phyloP scores from a whole-genome alignment of 2,329 filamentous ascomycete genomes.

The Fusarium nisikadoi region DNA sequence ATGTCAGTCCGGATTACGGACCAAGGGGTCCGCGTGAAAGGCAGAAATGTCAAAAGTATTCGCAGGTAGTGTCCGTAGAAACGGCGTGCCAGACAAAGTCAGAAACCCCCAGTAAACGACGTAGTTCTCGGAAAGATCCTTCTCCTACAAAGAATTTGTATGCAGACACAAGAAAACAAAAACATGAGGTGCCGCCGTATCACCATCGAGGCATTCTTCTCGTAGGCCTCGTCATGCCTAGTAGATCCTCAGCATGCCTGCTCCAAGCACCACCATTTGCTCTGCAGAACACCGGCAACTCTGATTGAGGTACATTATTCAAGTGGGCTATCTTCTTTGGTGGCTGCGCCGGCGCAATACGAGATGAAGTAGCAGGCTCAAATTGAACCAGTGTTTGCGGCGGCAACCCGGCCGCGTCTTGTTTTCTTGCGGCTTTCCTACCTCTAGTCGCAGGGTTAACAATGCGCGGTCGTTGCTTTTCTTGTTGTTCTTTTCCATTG shows the following conservation, averaged over 20 bases:
- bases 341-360: not conserved
- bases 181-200: not conserved
- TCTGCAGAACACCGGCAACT: slow-evolving; percentile 57
- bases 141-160: not conserved
- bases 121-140: not conserved
- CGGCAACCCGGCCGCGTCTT: slow-evolving; percentile 61
- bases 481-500: slow-evolving; percentile 16
- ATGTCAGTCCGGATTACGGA: not conserved
- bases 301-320: slow-evolving; percentile 4
- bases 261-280: slow-evolving; percentile 74
- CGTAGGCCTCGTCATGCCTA: slow-evolving; percentile 68
- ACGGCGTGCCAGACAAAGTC: not conserved
- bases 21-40: not conserved
- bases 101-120: not conserved
- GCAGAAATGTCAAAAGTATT: not conserved
- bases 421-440: slow-evolving; percentile 62
- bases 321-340: not conserved
- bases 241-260: slow-evolving; percentile 73
- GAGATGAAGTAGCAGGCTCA: slow-evolving; percentile 42
- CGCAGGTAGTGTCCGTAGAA: not conserved
- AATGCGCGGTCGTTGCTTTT: slow-evolving; percentile 43
- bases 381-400: slow-evolving; percentile 56
- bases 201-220: slow-evolving; percentile 15
- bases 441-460: slow-evolving; percentile 63
- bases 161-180: not conserved